Percentiles rank a stretch among this genome's conserved stretches.
phyloP scores from a whole-genome alignment of 257 asterid species.

The Solanum sejunctum region DNA sequence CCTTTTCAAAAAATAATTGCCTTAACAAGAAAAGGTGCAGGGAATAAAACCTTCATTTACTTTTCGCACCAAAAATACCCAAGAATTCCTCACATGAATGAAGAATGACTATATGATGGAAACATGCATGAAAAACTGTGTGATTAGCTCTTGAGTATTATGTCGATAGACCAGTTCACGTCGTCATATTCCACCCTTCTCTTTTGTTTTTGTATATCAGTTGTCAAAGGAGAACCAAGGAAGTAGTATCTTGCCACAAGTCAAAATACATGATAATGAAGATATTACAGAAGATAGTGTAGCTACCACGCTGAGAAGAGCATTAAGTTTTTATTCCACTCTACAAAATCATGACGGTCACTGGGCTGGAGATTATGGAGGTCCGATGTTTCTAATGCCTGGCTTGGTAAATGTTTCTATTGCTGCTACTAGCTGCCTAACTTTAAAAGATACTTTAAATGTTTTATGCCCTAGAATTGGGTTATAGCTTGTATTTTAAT shows the following conservation, averaged over 20 bases:
- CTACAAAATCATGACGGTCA: constrained; percentile 88
- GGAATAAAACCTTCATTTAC: not conserved
- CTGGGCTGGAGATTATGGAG: constrained; percentile 99
- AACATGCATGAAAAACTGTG: not conserved
- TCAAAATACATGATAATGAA: constrained; percentile 49
- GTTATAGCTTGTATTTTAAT: not conserved
- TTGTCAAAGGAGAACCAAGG: constrained; percentile 69
- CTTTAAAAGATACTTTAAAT: not conserved
- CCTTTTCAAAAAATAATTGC: not conserved
- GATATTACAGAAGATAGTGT: constrained; percentile 78
- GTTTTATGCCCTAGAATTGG: not conserved
- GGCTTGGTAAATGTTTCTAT: constrained; percentile 59
- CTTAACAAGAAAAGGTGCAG: not conserved
- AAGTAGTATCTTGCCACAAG: constrained; percentile 41
- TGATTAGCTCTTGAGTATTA: not conserved
- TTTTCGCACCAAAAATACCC: not conserved
- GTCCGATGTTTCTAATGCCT: constrained; percentile 96
- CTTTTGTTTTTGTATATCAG: constrained; percentile 20
- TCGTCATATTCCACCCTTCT: not conserved
- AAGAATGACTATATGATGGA: not conserved
- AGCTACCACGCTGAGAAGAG: constrained; percentile 63
- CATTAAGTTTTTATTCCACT: constrained; percentile 65
- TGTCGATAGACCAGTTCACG: not conserved
- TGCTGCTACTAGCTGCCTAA: not conserved
- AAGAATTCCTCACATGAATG: not conserved